Percentiles rank a stretch among this genome's conserved stretches.
Conservation (phyloP, 306 rosid species). For the Psophocarpus tetragonolobus region DNA sequence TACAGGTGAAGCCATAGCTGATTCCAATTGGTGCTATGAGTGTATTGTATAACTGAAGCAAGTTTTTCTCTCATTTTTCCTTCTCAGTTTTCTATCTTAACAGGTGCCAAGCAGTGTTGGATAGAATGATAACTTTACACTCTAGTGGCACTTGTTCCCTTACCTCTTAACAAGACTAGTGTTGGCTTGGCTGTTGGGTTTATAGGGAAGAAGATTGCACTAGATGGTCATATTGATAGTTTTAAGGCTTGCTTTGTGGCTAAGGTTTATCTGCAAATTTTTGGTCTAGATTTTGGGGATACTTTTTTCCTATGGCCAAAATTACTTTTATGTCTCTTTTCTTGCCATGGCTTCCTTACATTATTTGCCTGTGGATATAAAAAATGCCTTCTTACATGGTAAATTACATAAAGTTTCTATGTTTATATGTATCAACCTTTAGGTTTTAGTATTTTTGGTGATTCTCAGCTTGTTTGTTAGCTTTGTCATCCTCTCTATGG, state of each 20-base stretch:
- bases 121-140: neutral
- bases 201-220: neutral
- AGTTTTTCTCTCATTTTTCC: no score
- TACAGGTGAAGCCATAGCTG: neutral
- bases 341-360: neutral
- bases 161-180: neutral
- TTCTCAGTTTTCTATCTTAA: no score
- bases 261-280: neutral
- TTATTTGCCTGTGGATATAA: neutral
- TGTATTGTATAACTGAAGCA: no score
- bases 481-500: no score
- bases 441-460: neutral
- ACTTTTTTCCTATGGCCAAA: neutral
- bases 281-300: neutral
- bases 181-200: neutral
- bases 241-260: neutral
- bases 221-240: neutral
- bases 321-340: neutral
- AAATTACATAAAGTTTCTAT: neutral
- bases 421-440: neutral
- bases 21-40: neutral
- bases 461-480: neutral
- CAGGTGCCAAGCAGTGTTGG: no score
- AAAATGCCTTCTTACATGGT: neutral
- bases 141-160: neutral